Conservation (phyloP, 2,329 filamentous ascomycete species). For the Hypoxylon sp. region DNA sequence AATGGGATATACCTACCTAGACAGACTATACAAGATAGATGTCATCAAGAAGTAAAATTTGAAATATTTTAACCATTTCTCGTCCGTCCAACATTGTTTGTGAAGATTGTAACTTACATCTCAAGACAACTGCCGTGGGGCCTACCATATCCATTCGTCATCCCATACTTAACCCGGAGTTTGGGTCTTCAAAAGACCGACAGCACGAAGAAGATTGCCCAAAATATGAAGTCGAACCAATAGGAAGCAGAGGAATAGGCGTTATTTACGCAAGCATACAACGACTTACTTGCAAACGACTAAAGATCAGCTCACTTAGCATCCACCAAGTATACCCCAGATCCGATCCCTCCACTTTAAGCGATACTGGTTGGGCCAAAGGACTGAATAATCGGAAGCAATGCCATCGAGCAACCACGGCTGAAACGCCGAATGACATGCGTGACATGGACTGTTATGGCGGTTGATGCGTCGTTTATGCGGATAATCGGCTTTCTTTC, state of each 20-base stretch:
- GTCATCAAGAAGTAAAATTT: no score
- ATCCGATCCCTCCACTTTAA: conserved; percentile 14
- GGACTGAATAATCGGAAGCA: conserved; percentile 5
- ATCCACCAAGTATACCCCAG: conserved; percentile 19
- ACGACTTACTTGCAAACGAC: conserved; percentile 14
- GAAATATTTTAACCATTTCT: no score
- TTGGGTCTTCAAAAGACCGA: no score
- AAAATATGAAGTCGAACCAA: conserved; percentile 32
- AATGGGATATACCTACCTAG: no score
- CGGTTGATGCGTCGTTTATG: conserved; percentile 1
- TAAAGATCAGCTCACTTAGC: conserved; percentile 31
- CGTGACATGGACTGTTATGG: conserved; percentile 4
- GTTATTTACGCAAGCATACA: conserved; percentile 12
- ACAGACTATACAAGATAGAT: no score
- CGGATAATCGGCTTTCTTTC: conserved; percentile 14
- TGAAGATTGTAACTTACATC: no score
- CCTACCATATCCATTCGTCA: no score
- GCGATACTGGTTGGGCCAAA: conserved; percentile 17
- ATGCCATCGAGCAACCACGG: conserved; percentile 2
- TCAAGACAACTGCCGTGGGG: no score
- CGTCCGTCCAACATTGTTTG: no score
- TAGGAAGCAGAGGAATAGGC: conserved; percentile 23
- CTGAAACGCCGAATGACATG: conserved; percentile 24
- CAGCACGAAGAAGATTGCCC: conserved; percentile 10
- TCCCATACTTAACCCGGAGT: no score